phyloP scores from a whole-genome alignment of 2,329 filamentous ascomycete genomes.

The Ceratocystis alfenasii region DNA sequence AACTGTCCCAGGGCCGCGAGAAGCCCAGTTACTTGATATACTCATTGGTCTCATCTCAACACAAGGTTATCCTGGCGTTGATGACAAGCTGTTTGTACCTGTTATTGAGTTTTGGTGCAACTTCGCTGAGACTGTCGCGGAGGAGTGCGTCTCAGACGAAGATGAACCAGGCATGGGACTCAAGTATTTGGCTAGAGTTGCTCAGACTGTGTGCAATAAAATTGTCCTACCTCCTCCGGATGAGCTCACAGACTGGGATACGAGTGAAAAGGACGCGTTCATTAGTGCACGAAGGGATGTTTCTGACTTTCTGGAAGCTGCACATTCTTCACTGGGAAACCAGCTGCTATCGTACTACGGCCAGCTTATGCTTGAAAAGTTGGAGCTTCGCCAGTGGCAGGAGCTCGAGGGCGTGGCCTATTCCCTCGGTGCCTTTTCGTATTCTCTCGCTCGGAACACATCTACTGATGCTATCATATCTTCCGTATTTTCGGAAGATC shows the following conservation, averaged over 20 bases:
- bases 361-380: conserved; percentile 37
- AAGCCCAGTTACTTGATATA: conserved; percentile 42
- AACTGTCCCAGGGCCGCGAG: conserved; percentile 38
- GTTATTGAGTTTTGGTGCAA: conserved; percentile 72
- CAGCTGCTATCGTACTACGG: conserved; percentile 46
- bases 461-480: conserved; percentile 47
- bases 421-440: conserved; percentile 55
- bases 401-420: conserved; percentile 50
- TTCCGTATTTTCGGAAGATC: conserved; percentile 47
- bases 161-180: conserved; percentile 30
- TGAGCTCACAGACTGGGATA: conserved; percentile 54
- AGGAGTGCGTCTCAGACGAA: conserved; percentile 41
- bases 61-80: conserved; percentile 54
- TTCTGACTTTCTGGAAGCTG: conserved; percentile 62
- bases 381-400: conserved; percentile 35
- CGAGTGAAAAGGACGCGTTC: conserved; percentile 55
- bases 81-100: conserved; percentile 63
- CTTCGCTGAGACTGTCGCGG: conserved; percentile 58
- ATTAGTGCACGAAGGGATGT: conserved; percentile 65
- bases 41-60: conserved; percentile 55
- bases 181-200: conserved; percentile 33
- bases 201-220: conserved; percentile 56
- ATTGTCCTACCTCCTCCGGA: conserved; percentile 52
- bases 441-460: conserved; percentile 49
- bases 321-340: conserved; percentile 50